Evolutionary conservation across 2,329 filamentous ascomycete genomes (phyloP), one percentile per base, ranked within the genome.

Genomic region (Pestalotiopsis fici): DNA sequence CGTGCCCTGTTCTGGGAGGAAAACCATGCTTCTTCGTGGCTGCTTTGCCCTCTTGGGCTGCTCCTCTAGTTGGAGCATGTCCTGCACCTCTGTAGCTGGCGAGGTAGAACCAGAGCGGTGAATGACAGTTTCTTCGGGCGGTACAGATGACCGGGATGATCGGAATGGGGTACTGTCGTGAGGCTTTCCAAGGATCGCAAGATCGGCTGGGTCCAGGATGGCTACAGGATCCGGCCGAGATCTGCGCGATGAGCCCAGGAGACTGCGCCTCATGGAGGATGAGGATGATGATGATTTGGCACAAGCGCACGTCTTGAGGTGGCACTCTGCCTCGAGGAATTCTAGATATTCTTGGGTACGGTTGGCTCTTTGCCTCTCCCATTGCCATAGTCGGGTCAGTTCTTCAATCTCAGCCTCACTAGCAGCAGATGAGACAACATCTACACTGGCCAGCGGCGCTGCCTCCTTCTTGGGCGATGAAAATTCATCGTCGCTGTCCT

Each of bases 291-390:
- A 66, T 15, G 55, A 21, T 70, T 82, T 86, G 68, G 82, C 86
- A 75, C 90, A 91, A 1, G 86, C 82, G 80, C 91, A 93, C 78
- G 87, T 89, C 59, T 86, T 85, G 70, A 94, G 86, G 62, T 88
- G 85, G 76, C 91, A 94, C 77, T 95, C 92, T 65, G 91, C 86
- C 74, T 93, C 88, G 76, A 95, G 83, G 78, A 93, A 95, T 37
- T 94, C 91, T 60, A 94, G 84, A 74, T 92, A 88, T 68, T 94
- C 92, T 70, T 91, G 84, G 0, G 92, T 91, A 7, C 91, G 87
- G 69, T 91, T 86, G 11, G 91, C 90, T 65, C 90, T 84, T 74
- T 88, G 86, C 80, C 87, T 75, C 73, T 88, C 87, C 85, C 87
- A 89, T 66, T 85, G 81, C 74, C 86, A 82, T 65, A 87, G 79